Percentiles rank a stretch among this genome's conserved stretches.
phyloP scores from a whole-genome alignment of 2,329 filamentous ascomycete species.

The Blastomyces silverae region DNA sequence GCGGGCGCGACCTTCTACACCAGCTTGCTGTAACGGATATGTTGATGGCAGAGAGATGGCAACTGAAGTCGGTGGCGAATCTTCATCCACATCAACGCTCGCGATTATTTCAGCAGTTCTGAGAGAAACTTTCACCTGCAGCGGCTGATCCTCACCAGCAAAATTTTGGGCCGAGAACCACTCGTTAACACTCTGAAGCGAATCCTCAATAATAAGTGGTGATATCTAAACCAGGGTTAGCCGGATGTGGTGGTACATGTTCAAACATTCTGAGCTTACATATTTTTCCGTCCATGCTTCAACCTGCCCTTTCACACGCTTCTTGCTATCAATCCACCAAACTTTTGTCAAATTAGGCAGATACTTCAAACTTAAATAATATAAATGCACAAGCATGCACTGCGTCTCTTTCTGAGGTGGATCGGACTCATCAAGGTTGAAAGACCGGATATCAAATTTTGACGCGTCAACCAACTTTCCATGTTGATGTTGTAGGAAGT shows the following conservation, averaged over 20 bases:
- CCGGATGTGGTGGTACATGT: not conserved
- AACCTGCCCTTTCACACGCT: constrained; percentile 69
- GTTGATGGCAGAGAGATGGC: constrained; percentile 70
- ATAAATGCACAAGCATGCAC: constrained; percentile 78
- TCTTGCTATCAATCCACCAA: constrained; percentile 79
- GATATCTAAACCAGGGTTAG: constrained; percentile 32
- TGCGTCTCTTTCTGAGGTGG: constrained; percentile 66
- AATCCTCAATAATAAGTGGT: constrained; percentile 37
- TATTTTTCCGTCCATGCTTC: constrained; percentile 79
- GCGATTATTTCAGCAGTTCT: constrained; percentile 70
- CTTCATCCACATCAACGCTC: constrained; percentile 81
- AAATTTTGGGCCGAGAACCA: constrained; percentile 41
- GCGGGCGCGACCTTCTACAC: constrained; percentile 68
- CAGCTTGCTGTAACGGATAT: constrained; percentile 74
- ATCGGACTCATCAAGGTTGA: constrained; percentile 56
- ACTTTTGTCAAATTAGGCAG: constrained; percentile 69
- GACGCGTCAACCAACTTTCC: constrained; percentile 63
- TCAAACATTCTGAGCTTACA: constrained; percentile 58
- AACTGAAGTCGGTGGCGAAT: constrained; percentile 72
- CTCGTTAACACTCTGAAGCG: constrained; percentile 36
- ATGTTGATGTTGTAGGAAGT: constrained; percentile 71
- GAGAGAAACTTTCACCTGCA: constrained; percentile 64
- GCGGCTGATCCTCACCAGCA: constrained; percentile 46
- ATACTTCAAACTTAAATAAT: constrained; percentile 72
- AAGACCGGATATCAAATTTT: constrained; percentile 62